Evolutionary conservation across 352 stramenopile species (phyloP).

Genomic region (Phytophthora pseudosyringae): DNA sequence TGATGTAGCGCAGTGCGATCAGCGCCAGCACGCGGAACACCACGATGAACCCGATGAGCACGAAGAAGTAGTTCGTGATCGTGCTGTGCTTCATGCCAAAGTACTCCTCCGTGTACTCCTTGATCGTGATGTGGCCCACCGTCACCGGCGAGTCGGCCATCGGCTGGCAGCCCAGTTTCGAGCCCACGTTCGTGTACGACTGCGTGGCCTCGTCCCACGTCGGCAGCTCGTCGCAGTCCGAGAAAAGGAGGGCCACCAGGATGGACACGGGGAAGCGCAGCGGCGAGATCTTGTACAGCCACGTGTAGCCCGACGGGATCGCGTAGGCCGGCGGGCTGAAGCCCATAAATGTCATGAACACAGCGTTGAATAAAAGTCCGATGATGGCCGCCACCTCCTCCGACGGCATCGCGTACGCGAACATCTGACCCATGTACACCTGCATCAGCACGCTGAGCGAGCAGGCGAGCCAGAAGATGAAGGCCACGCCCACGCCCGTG

Average conservation of each 20-base stretch:
- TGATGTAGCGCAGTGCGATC: constrained; percentile 29
- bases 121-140: constrained; percentile 30
- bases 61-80: constrained; percentile 34
- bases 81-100: constrained; percentile 26
- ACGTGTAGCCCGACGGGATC: constrained; percentile 39
- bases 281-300: constrained; percentile 34
- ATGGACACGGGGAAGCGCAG: constrained; percentile 21
- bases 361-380: constrained; percentile 35
- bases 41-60: constrained; percentile 33
- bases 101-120: constrained; percentile 33
- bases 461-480: constrained; percentile 36
- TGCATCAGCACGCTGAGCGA: constrained; percentile 39
- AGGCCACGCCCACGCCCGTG: constrained; percentile 10
- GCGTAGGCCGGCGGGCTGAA: constrained; percentile 46
- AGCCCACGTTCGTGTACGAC: constrained; percentile 19
- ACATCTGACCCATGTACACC: constrained; percentile 38
- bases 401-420: constrained; percentile 31
- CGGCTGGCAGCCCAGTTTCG: constrained; percentile 29
- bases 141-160: constrained; percentile 16
- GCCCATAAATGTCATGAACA: constrained; percentile 57
- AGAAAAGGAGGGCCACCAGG: constrained; percentile 32
- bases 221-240: constrained; percentile 33
- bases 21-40: constrained; percentile 43
- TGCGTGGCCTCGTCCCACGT: constrained; percentile 26
- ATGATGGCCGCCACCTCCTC: constrained; percentile 44